A percentile compares a stretch with the other conserved stretches of the same genome.
Conservation (phyloP, 192 early-diverging fungal genomes). For the Podila horticola region DNA sequence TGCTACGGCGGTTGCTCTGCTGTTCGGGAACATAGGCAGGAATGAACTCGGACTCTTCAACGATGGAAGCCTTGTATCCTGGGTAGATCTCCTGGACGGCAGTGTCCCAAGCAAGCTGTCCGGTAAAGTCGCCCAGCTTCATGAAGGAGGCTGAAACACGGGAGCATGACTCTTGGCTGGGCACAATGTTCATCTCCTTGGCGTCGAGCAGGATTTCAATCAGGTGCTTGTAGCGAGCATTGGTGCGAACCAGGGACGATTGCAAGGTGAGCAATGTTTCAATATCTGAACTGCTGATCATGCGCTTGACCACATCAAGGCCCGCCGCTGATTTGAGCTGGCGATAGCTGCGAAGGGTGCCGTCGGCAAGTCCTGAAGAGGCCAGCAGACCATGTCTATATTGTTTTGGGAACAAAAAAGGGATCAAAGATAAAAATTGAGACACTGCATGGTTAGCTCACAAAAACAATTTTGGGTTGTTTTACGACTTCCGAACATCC, state of each 20-base stretch:
- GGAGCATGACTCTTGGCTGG: conserved; percentile 39
- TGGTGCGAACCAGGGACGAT: conserved; percentile 17
- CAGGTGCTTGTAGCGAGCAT: conserved; percentile 38
- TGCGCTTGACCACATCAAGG: conserved; percentile 29
- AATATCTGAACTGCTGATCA: conserved; percentile 19
- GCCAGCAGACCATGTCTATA: conserved; percentile 36
- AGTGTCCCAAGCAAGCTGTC: conserved; percentile 50
- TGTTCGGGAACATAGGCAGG: not conserved
- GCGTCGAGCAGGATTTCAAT: conserved; percentile 48
- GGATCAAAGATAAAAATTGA: not conserved
- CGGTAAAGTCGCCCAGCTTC: conserved; percentile 36
- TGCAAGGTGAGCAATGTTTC: conserved; percentile 34
- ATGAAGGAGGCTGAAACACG: conserved; percentile 37
- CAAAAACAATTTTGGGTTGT: too few species aligned
- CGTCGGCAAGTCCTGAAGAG: conserved; percentile 42
- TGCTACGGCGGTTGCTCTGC: not conserved
- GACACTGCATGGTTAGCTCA: not conserved
- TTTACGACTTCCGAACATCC: too few species aligned
- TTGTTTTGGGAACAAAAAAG: not conserved
- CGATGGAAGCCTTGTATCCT: conserved; percentile 20
- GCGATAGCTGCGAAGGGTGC: conserved; percentile 41
- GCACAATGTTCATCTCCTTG: conserved; percentile 49
- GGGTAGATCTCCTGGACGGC: conserved; percentile 52
- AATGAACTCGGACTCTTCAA: conserved; percentile 1
- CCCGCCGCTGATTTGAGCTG: conserved; percentile 31